Evolutionary conservation across 2,329 filamentous ascomycete species (phyloP), one percentile per base, ranked within the genome.

Genomic region (Neocucurbitaria cava): DNA sequence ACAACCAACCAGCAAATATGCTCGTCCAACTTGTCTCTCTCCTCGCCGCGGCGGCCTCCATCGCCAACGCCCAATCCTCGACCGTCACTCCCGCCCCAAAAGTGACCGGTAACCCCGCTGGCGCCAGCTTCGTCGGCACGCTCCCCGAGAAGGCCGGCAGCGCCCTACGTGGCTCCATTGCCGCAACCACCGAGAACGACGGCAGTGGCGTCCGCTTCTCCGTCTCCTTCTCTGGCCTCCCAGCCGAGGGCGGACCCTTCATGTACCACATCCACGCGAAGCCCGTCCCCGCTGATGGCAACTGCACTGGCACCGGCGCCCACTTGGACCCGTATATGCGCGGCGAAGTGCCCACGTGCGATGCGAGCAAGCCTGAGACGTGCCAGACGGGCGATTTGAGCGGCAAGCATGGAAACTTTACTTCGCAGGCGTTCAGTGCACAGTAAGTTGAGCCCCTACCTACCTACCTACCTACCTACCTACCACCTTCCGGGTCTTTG

Each of bases 381-480:
- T 81, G 79, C 68, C 75, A 80, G 63, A 75, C 75, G 10, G 79
- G 79, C 48, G 79, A 81, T 57, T 60, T 80, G 48, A 76, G 74
- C 54, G 79, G 79, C 62, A 81, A 81, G 70, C 69, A 76, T 58
- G 78, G 78, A 51, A 76, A 71, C 42, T 68, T 79, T 46, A 70
- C 65, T 20, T 64, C 60, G 1, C 64, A 66, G 6, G 52, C 56
- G 30, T 76, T 65, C 57, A 64, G 70, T 4, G 62, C 66, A 15
- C 69, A 58, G 71, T 82, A 82, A 74, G 77, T 78, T 80, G 70
- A 10, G 42, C 4, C n/a, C n/a, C n/a, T n/a, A n/a, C n/a, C n/a
- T n/a, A n/a, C n/a, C n/a, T n/a, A n/a, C n/a, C n/a, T n/a, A n/a
- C n/a, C n/a, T n/a, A n/a, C n/a, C n/a, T n/a, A n/a, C n/a, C 24